phyloP scores from a whole-genome alignment of 163 green algal genomes.

The Chlamydomonas reinhardtii region DNA sequence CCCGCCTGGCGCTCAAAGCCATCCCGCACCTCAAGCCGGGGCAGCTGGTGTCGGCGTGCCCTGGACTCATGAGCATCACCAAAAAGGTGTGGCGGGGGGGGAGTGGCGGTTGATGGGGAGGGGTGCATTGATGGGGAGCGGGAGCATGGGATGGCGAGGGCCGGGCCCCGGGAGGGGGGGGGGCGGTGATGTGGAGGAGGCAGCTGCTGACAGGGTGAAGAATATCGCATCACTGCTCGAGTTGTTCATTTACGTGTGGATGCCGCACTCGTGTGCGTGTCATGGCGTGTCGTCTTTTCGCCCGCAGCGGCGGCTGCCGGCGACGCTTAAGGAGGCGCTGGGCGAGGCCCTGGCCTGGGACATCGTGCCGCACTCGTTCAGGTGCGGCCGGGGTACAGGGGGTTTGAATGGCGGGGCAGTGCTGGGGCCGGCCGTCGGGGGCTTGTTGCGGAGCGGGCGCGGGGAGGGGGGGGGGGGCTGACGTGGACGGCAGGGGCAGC shows the following conservation, averaged over 20 bases:
- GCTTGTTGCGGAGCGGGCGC: no score
- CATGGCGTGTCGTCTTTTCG: neutral
- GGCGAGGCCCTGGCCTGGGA: conserved; percentile 53
- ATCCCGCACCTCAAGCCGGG: conserved; percentile 55
- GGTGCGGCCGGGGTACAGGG: no score
- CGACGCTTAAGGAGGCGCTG: conserved; percentile 66
- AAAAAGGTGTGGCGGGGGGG: conserved; percentile 64
- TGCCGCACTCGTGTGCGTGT: no score
- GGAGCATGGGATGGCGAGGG: neutral
- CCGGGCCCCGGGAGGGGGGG: no score
- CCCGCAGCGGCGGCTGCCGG: conserved; percentile 64
- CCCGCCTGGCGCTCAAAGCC: conserved; percentile 63
- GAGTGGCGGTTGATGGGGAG: neutral
- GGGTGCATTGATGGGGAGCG: neutral
- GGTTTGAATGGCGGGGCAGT: no score
- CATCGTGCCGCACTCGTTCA: conserved; percentile 70
- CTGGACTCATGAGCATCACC: conserved; percentile 76
- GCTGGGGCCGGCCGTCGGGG: no score
- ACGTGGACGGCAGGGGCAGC: no score
- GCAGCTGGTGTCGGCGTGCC: conserved; percentile 79
- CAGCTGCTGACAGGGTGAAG: no score
- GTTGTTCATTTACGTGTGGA: no score
- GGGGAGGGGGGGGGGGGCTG: no score
- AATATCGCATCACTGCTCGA: no score
- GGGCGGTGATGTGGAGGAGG: no score